Evolutionary conservation across 2,329 filamentous ascomycete genomes (phyloP), one percentile per base, ranked within the genome.

Genomic region (Zymoseptoria pseudotritici): DNA sequence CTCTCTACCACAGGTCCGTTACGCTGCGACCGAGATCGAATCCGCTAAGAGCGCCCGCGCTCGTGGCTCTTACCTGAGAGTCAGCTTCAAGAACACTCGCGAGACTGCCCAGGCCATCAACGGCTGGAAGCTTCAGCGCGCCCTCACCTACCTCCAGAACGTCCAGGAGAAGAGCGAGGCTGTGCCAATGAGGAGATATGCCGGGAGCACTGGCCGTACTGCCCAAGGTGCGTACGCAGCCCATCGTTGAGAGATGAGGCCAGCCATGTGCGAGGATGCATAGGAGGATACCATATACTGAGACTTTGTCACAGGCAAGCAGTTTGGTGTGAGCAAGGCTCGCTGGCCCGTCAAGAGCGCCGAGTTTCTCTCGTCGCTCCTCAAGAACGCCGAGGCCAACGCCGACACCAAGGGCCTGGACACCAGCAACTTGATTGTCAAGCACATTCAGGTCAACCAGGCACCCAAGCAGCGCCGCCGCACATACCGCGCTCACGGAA

Each of bases 371-470:
- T 87, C 97, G 80, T 90, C 89, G 77, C 91, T 99, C 74, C 90
- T 99, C 74, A 94, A 92, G 86, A 96, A 96, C 82, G 91, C 91
- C 71, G 91, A 96, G 85, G 87, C 91, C 83, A 96, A 96, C 81
- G 91, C 91, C 78, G 92, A 96, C 74, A 89, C 90, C 80, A 96
- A 96, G 86, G 91, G 92, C 75, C 90, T 96, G 76, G 91, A 99
- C 82, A 97, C 92, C 77, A 88, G 87, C 82, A 95, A 95, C 86
- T 85, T 99, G 77, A 82, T 97, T 78, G 90, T 99, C 83, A 97
- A 97, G 90, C 95, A 97, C 89, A 99, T 99, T 83, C 94, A 99
- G 85, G 94, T 99, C 86, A 99, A 99, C 90, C 94, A 99, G 86
- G 95, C 94, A 73, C 94, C 94, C 76, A 97, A 97, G 89, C 93